Conservation (phyloP, 768 basidiomycete species). For the Lactarius tabidus region DNA sequence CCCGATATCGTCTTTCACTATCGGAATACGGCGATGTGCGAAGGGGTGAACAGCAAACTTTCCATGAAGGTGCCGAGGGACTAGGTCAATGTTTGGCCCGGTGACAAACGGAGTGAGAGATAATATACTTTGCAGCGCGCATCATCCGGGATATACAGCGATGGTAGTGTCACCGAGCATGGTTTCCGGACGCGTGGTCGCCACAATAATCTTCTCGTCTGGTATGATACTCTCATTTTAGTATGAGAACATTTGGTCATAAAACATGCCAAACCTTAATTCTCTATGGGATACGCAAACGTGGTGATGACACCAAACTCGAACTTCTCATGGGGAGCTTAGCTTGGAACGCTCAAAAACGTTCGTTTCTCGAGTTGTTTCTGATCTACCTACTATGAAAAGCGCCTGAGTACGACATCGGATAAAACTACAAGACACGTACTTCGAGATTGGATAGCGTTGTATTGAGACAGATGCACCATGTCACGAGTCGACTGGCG, state of each 20-base stretch:
- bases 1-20: slow-evolving; percentile 75
- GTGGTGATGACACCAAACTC: slow-evolving; percentile 77
- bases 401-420: neutral
- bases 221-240: neutral
- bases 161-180: slow-evolving; percentile 98
- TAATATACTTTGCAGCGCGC: slow-evolving; percentile 69
- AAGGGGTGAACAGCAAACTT: slow-evolving; percentile 87
- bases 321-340: slow-evolving; percentile 91
- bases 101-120: neutral
- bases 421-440: slow-evolving; percentile 7
- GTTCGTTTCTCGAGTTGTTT: slow-evolving; percentile 83
- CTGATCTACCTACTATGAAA: slow-evolving; percentile 79
- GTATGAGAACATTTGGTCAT: neutral
- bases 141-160: slow-evolving; percentile 63
- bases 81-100: too few species aligned
- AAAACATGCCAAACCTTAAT: slow-evolving; percentile 51
- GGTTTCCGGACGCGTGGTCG: slow-evolving; percentile 97
- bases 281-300: slow-evolving; percentile 92
- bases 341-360: slow-evolving; percentile 86
- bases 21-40: slow-evolving; percentile 78
- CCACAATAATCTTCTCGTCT: slow-evolving; percentile 47
- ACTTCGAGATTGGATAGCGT: slow-evolving; percentile 95
- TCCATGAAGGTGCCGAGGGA: slow-evolving; percentile 76
- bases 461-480: slow-evolving; percentile 95
- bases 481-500: slow-evolving; percentile 78